Base-by-base conservation (phyloP, 371 early-diverging fungal genomes). In the Lichtheimia corymbifera region DNA sequence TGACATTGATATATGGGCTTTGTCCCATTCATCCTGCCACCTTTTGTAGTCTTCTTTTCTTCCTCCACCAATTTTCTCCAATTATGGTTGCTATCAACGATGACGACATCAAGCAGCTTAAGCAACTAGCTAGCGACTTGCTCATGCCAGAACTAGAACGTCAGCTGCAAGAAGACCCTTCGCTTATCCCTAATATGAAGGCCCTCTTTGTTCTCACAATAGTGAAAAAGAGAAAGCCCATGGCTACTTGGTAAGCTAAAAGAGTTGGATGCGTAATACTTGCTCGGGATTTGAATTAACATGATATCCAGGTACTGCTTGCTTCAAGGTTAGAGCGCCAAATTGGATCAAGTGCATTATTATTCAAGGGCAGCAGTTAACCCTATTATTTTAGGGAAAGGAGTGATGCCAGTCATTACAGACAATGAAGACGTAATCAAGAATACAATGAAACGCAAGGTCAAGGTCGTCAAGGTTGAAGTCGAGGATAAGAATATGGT, bases 101-200 rank as follows among this genome's bases (percentile, higher is more conserved):
- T 22, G 22, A 22, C 47, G 22, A 22, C 47, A 47, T n/a, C 47
- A 47, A 47, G 47, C 47, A 47, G 47, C 47, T 44, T 24, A 61
- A 61, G 17, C 64, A 61, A 28, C 64, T 68, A 20, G 58, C 59
- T 5, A 61, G 73, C 18, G 66, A 68, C 24, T 55, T 77, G 20
- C 53, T 80, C 11, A 45, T 80, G 17, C 80, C 80, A 28, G 80
- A 80, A 56, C 64, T 80, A n/a, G 69, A 77, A 27, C 74, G 77
- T 9, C 80, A 80, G 56, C 58, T 80, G 14, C 42, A 44, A 12
- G 67, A 64, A 61, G 80, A 80, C 49, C 60, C 62, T 12, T 54
- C 59, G 1, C 65, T 79, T 18, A 74, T 76, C 74, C 80, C 80
- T 18, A 76, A 76, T 59, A 47, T 79, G 22, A 76, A 79, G 52